Base-by-base conservation (phyloP, 305 asterid species). In the Lippia alba region DNA sequence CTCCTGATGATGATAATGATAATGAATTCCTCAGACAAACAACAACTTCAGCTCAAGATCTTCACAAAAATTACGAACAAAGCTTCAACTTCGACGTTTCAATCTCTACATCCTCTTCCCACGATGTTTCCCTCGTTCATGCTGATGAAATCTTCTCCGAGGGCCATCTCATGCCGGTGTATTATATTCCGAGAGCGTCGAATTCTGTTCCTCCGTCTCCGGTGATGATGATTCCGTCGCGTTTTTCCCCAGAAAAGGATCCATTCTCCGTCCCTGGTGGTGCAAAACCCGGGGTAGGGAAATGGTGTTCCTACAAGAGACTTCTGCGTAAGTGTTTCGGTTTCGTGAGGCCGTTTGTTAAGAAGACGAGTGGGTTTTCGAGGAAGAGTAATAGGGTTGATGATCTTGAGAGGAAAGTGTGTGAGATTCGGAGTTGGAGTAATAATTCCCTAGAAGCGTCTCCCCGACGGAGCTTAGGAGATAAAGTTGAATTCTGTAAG, bases 101-200 rank as follows among this genome's bases (percentile, higher is more conserved):
- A 36, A 30, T 77, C 44, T 62, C 30, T 24, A 24, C 72, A 8
- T 84, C 85, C 12, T 14, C 48, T 33, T 11, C 79, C 76, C 41
- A 36, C 5, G 41, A 36, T 4, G 41, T 36, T 36, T 36, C 41
- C 5, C 60, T 81, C 7, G 86, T 75, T 32, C 86, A 80, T 53
- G 93, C 96, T 11, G 93, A 89, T 61, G 91, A 89, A 32, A 85
- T 89, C 32, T 89, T 89, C 55, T 84, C 86, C 3, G 77, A 79
- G 20, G 96, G 93, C 3, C 88, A 71, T n/a, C 81, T 89, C 75
- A 80, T 74, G 85, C 93, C 96, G 0, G 14, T 77, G 12, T 81
- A 80, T 81, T 11, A 74, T 67, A 36, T 67, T 57, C 71, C 60
- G 17, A 66, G 14, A 19, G 6, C 69, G 4, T 65, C 82, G 2